Evolutionary conservation across 2,329 filamentous ascomycete species (phyloP), one percentile per base, ranked within the genome.

Genomic region (Aspergillus spinulosporus): DNA sequence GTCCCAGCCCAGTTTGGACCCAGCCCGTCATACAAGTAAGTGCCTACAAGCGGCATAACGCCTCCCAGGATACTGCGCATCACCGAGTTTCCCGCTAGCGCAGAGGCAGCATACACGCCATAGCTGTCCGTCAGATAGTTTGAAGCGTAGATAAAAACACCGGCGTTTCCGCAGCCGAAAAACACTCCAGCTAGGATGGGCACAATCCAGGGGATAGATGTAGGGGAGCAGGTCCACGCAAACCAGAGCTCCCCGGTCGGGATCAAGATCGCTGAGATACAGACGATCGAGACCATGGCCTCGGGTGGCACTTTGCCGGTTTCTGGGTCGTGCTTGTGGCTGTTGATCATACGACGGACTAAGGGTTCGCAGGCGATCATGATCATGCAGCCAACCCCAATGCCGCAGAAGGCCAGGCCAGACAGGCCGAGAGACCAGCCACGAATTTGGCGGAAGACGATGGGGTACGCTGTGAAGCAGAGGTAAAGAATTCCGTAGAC

Each of bases 401-500:
- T 86, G 8, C 90, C 92, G 4, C 87, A 66, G 72, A 95, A 97
- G 1, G 90, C 83, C 2, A 97, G 82, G 0, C 92, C 92, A 0
- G 87, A 85, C 36, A 88, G 74, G 1, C 89, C 87, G 0, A 88
- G 79, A 2, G 80, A 80, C 92, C 92, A 97, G 58, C 90, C 90
- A 14, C 92, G 88, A 56, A 84, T 74, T 40, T 88, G 78, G 8
- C 81, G 79, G 73, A 94, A 96, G 56, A 96, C 88, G 57, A 95
- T 88, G 0, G 92, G 92, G 70, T 95, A 95, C 9, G 90, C 90
- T 12, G 95, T 88, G 76, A 96, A 96, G 74, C 90, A 95, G 32
- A 96, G 84, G 67, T 94, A 94, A 1, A 97, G 79, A 40, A 96
- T 91, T 14, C 86, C 89, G 70, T 96, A 96, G 36, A 96, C 84